Evolutionary conservation across 2,329 filamentous ascomycete species (phyloP).

Genomic region (Colletotrichum tabaci): DNA sequence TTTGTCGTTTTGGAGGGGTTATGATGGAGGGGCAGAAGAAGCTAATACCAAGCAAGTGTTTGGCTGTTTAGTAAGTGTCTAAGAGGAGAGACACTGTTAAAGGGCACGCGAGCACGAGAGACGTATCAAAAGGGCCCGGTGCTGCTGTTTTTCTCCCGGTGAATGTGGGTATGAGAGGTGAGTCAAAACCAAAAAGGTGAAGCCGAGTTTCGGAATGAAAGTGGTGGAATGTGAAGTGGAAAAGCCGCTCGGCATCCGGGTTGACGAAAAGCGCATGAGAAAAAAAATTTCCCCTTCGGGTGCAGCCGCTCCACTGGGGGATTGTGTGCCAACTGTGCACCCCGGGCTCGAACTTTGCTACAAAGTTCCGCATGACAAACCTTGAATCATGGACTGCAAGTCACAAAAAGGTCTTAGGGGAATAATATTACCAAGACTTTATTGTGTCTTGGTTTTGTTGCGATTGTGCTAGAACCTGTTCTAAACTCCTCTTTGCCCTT

Average conservation of each 20-base stretch:
- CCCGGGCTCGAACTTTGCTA: constrained; percentile 15
- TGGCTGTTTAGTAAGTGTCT: neutral
- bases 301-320: constrained; percentile 31
- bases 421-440: neutral
- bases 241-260: constrained; percentile 12
- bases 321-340: no score
- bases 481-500: neutral
- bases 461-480: neutral
- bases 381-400: neutral
- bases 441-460: no score
- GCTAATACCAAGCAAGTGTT: neutral
- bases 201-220: constrained; percentile 31
- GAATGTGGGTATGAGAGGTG: constrained; percentile 4
- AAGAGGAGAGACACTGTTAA: no score
- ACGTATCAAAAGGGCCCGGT: neutral
- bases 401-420: neutral
- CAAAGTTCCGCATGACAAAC: neutral
- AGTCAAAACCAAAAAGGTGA: constrained; percentile 16
- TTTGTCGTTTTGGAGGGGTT: constrained; percentile 13
- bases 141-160: neutral
- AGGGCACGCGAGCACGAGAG: neutral
- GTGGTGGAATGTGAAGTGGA: constrained; percentile 8
- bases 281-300: constrained; percentile 40
- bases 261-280: constrained; percentile 26
- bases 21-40: neutral